Base-by-base conservation (phyloP, 2,329 filamentous ascomycete genomes). In the Thermothelomyces thermophilus region DNA sequence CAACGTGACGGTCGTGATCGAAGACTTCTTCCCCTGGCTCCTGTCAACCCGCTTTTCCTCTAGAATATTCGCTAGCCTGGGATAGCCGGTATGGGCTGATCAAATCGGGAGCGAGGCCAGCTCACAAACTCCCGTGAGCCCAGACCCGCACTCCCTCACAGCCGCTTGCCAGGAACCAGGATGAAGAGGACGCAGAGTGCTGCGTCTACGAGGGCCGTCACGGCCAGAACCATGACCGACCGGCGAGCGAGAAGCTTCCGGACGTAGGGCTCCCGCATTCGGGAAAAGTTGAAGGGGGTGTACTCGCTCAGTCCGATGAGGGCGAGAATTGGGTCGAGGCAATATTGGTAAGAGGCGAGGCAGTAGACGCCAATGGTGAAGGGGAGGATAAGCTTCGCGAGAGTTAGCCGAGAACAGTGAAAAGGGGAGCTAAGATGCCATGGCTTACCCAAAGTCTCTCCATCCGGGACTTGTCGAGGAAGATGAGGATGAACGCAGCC, bases 301-400 rank as follows among this genome's bases (percentile, higher is more conserved):
- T 97, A 96, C 72, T 98, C 94, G 72, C 90, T 96, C 67, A 84
- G 85, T 31, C 91, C 90, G n/a, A 87, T 67, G 17, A 97, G 76
- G 4, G 90, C 93, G 67, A 97, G 82, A 55, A 95, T 74, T 0
- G 94, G 91, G 62, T 98, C 93, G 45, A 98, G 81, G 57, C 89
- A 90, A 71, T 97, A 98, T 67, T 97, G 91, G 63, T 97, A 95
- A 2, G 90, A 93, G 24, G 86, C 80, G 30, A 95, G 80, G 61
- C 86, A 83, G 69, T 98, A 98, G 28, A 95, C 81, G 20, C 90
- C 91, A 30, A 98, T 70, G 1, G 88, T 90, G 70, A 97, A 97
- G 0, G 94, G 93, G 1, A 98, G 73, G 58, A 97, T 91, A 51
- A 79, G 68, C 73, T 76, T 52, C 3, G 22, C 16, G 46, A 10